Percentiles rank a stretch among this genome's conserved stretches.
These are phyloP conservation scores for Stemphylium vesicarium DNA, from an alignment of 2,329 filamentous ascomycete genomes.

Conservation along the genomic window DNA sequence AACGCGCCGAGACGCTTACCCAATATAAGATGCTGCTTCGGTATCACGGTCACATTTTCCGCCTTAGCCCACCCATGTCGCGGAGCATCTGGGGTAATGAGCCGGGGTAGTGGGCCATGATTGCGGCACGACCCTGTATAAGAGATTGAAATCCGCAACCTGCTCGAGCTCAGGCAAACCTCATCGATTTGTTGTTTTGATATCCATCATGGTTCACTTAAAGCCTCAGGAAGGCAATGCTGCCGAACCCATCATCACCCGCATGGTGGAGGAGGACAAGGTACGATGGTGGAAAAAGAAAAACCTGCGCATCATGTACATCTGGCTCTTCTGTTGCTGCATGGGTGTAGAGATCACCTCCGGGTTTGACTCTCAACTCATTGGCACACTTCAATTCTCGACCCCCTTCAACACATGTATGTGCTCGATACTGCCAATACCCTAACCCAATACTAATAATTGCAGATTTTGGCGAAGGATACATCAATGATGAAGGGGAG, in stretches of 20 bases:
- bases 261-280: conserved; percentile 51
- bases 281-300: conserved; percentile 53
- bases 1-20: conserved; percentile 33
- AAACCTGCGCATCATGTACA: conserved; percentile 49
- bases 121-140: conserved; percentile 25
- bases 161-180: conserved; percentile 18
- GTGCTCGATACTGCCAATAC: background rate
- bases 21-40: conserved; percentile 29
- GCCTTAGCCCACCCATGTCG: conserved; percentile 23
- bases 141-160: conserved; percentile 20
- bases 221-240: conserved; percentile 31
- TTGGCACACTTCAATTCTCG: conserved; percentile 47
- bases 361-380: conserved; percentile 48
- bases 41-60: conserved; percentile 35
- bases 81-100: conserved; percentile 33
- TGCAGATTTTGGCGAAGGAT: conserved; percentile 41
- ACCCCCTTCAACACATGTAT: conserved; percentile 44
- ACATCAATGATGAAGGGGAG: conserved; percentile 24
- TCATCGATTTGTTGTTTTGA: conserved; percentile 7
- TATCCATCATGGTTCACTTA: conserved; percentile 35
- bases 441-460: conserved; percentile 9
- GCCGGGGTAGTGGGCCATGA: conserved; percentile 23
- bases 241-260: conserved; percentile 52
- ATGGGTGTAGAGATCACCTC: conserved; percentile 51
- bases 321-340: conserved; percentile 46